Evolutionary conservation across 176 grass and related monocot species (phyloP), one percentile per base, ranked within the genome.

Genomic region (Neostapfia colusana): DNA sequence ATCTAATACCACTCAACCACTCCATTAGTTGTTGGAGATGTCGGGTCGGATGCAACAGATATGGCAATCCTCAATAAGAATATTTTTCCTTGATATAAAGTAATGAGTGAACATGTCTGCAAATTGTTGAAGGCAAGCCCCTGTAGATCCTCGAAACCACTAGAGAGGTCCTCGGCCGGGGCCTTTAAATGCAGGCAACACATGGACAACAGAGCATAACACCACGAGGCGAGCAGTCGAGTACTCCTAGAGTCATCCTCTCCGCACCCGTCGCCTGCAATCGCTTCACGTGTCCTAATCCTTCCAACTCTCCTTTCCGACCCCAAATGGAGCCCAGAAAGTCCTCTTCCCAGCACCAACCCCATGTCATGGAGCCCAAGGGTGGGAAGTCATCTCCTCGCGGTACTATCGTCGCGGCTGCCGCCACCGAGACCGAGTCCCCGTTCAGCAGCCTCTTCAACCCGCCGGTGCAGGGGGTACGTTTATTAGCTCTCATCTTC

Each of bases 171-270:
- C 71, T 8, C 49, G 6, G 2, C 7, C 71, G 3, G 13, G 40
- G 55, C 73, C 85, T 91, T 91, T 91, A 85, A 91, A 88, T 75
- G 78, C 78, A 65, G 77, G 73, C 73, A 70, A 23, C 78, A 63
- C 78, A 81, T 85, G 82, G 81, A 81, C 62, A 62, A 48, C 67
- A 56, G 68, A 70, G 63, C 73, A 78, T 42, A 64, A 10, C 44
- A 78, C 78, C 82, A 88, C 78, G 79, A 88, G 69, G 79, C 82
- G 74, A 82, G 76, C 63, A 14, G 67, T 25, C 40, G 53, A 65
- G 75, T 75, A 44, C 71, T 38, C 72, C 70, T 80, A 76, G 63
- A 45, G 74, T 41, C 63, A 57, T 75, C 75, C 63, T 82, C 83
- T 42, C 63, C 75, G 69, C 78, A n/a, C n/a, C n/a, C 82, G 67